Base-by-base conservation (phyloP, 805 yeast species). In the Cyberlindnera euphorbiae region DNA sequence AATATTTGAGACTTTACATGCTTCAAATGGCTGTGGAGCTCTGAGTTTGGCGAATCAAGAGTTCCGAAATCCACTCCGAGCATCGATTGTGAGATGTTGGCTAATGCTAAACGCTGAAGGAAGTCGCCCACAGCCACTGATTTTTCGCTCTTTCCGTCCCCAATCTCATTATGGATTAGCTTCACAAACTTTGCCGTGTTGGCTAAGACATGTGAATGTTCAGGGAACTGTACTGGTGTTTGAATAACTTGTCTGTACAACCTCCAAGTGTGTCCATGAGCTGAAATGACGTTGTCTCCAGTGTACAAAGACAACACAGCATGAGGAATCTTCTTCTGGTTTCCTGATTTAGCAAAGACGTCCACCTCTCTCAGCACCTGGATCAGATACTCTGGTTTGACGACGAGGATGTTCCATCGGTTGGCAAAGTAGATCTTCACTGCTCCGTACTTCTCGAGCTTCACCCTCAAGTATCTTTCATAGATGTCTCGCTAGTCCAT, bases 241-340 rank as follows among this genome's bases (percentile, higher is more conserved):
- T 74, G 66, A 17, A 75, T 52, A 18, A 68, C 47, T 4, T 53
- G 51, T 36, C 82, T 59, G 46, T 73, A 77, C 9, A 54, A 39
- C 37, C 54, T 71, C 82, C 82, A 77, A 18, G 54, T 52, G 4
- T 53, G 50, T 0, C 79, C 79, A 47, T 75, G 79, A 0, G 81
- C 72, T 44, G 80, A 74, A 15, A 77, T 76, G 4, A 77, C 64
- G 45, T 77, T 76, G 36, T 75, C 80, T 0, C 82, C 82, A 1
- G 80, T 72, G 42, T 76, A 77, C 4, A 64, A 60, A 1, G 79
- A 67, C 19, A 75, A 47, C 7, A 75, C 73, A 6, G 79, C 65
- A 38, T 71, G 61, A 0, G 81, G 80, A 14, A 75, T 73, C 49
- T 77, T 77, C 38, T 66, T 63, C 15, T 74, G 78, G 38, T 77